phyloP scores from a whole-genome alignment of 2,329 filamentous ascomycete genomes.

The Trichophyton mentagrophytes region DNA sequence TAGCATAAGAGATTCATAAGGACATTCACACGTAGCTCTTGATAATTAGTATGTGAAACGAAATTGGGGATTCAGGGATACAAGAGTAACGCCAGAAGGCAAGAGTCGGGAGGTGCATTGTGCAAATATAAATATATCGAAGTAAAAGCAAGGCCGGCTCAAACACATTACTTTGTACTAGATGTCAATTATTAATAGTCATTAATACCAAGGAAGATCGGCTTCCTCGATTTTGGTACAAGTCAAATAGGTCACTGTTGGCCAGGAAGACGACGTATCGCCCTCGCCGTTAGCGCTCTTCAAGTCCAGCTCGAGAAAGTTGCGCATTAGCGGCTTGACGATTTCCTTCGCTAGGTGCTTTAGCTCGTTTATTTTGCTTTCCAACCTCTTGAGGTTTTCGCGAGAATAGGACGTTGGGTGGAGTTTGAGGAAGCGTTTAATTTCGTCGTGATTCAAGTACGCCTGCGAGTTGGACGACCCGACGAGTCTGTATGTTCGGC shows the following conservation, averaged over 20 bases:
- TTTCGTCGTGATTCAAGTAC: constrained; percentile 74
- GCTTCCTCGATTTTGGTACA: constrained; percentile 50
- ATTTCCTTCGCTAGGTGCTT: constrained; percentile 71
- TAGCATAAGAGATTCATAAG: background rate
- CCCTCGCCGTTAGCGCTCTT: constrained; percentile 24
- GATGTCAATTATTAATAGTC: background rate
- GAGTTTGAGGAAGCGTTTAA: constrained; percentile 79
- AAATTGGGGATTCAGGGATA: background rate
- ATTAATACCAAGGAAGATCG: constrained; percentile 50
- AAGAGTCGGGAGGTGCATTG: background rate
- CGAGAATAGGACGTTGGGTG: constrained; percentile 59
- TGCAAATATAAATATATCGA: background rate
- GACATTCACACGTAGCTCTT: constrained; percentile 1
- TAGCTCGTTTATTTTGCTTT: constrained; percentile 76
- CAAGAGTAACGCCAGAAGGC: background rate
- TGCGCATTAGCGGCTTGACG: constrained; percentile 75
- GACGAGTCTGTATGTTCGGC: constrained; percentile 65
- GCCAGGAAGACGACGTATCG: constrained; percentile 21
- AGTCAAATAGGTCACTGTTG: constrained; percentile 46
- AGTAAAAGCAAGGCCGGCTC: background rate
- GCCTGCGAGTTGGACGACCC: constrained; percentile 48
- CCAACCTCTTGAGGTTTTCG: constrained; percentile 75
- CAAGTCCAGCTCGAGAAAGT: constrained; percentile 68
- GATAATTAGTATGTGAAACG: background rate
- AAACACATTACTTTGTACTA: background rate